Conservation (phyloP, 257 asterid genomes). For the Solanum sejunctum region DNA sequence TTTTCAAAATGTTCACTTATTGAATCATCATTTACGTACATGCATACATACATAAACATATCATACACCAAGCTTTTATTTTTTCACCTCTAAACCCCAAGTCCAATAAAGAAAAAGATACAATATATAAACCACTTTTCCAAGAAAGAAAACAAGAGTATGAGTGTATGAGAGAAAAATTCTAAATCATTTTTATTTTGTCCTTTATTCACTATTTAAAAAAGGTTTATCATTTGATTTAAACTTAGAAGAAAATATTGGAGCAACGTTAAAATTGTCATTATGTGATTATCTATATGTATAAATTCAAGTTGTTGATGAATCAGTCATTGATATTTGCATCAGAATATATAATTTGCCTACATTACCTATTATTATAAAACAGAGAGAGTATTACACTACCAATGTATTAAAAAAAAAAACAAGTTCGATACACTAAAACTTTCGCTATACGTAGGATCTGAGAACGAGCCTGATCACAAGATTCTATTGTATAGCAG, state of each 20-base stretch:
- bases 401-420: no score
- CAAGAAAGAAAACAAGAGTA: neutral
- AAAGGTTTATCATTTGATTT: neutral
- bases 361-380: neutral
- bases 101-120: neutral
- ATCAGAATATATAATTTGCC: neutral
- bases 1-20: neutral
- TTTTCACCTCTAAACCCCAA: neutral
- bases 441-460: no score
- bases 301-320: neutral
- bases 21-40: neutral
- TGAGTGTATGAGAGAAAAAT: neutral
- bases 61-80: neutral
- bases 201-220: neutral
- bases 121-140: neutral
- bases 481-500: no score
- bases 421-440: no score
- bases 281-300: neutral
- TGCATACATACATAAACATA: neutral
- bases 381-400: no score
- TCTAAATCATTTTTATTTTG: neutral
- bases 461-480: no score
- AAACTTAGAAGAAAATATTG: neutral
- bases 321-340: neutral
- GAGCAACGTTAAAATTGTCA: neutral